Base-by-base conservation (phyloP, 1,284 basidiomycete genomes). In the Wallemia hederae region DNA sequence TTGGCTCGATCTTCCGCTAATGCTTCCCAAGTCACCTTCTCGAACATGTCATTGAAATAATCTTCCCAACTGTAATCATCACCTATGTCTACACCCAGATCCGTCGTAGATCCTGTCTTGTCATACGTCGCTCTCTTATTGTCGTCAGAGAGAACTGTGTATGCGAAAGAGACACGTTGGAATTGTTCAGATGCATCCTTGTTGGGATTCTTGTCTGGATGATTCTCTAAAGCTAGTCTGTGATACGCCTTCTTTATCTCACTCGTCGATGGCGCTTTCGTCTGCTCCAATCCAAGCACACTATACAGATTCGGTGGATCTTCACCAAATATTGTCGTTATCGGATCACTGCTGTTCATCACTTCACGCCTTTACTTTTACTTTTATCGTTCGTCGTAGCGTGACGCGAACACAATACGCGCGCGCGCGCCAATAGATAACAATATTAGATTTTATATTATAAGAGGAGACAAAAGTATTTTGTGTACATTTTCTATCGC, bases 141-240 rank as follows among this genome's bases (percentile, higher is more conserved):
- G 63, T 80, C 80, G 65, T 96, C 88, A 59, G 80, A 77, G 28
- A 94, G 74, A 0, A 96, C 80, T 0, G 85, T 75, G 70, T 90
- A 96, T 17, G 90, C 85, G 67, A 90, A 92, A 0, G 89, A 85
- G 64, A 94, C 77, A 67, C 85, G 82, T 67, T 91, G 87, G 68
- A 94, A 96, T 64, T 77, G 76, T 55, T 78, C 77, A 31, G 60
- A 39, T 28, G 55, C 60, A 22, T 59, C 49, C 7, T 27, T 25
- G 29, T 56, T 60, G 27, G 19, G 39, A 31, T 60, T 33, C 58
- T 67, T 67, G 64, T 68, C 67, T n/a, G 56, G 56, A 27, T 58
- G 56, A 26, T 15, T 25, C 56, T 58, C 24, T 5, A 58, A n/a
- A 3, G 56, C 56, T 26, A 58, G 25, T 17, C 25, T 3, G 56